These are phyloP conservation scores for Pestalotiopsis sp. DNA, from an alignment of 2,329 filamentous ascomycete genomes.

Conservation along the genomic window DNA sequence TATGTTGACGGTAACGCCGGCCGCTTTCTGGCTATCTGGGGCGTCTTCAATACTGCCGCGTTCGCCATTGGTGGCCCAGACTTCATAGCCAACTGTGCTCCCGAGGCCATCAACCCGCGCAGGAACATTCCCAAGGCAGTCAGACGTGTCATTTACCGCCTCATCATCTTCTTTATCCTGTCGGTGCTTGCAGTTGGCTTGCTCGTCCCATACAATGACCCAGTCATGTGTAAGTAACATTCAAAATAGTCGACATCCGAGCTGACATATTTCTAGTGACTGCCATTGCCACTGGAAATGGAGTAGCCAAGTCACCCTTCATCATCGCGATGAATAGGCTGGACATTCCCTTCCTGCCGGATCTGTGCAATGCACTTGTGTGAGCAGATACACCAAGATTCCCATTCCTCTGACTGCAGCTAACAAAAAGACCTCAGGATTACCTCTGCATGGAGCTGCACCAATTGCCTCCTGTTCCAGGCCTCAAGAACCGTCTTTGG, in stretches of 20 bases:
- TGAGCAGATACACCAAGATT: conserved; percentile 33
- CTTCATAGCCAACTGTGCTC: conserved; percentile 70
- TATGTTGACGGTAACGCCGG: conserved; percentile 56
- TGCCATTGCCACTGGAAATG: conserved; percentile 53
- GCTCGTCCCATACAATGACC: conserved; percentile 66
- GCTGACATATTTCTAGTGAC: conserved; percentile 51
- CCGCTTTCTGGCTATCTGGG: conserved; percentile 18
- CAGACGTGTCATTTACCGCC: conserved; percentile 73
- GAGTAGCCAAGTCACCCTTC: conserved; percentile 49
- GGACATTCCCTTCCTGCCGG: conserved; percentile 38
- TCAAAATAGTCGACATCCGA: conserved; percentile 39
- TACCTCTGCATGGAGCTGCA: conserved; percentile 43
- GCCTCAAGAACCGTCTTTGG: conserved; percentile 21
- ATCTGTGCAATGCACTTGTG: conserved; percentile 41
- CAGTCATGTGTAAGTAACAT: conserved; percentile 12
- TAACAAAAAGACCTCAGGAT: conserved; percentile 27
- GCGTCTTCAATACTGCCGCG: conserved; percentile 38
- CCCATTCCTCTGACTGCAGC: conserved; percentile 31
- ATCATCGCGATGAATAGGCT: conserved; percentile 41
- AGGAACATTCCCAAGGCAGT: conserved; percentile 68
- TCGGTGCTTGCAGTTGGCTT: conserved; percentile 69
- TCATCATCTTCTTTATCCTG: conserved; percentile 72
- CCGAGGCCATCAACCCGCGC: conserved; percentile 67
- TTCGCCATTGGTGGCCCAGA: conserved; percentile 70
- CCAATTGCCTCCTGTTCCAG: conserved; percentile 42